Evolutionary conservation across 163 green algal genomes (phyloP), one percentile per base, ranked within the genome.

Genomic region (Prototheca stagnorum): DNA sequence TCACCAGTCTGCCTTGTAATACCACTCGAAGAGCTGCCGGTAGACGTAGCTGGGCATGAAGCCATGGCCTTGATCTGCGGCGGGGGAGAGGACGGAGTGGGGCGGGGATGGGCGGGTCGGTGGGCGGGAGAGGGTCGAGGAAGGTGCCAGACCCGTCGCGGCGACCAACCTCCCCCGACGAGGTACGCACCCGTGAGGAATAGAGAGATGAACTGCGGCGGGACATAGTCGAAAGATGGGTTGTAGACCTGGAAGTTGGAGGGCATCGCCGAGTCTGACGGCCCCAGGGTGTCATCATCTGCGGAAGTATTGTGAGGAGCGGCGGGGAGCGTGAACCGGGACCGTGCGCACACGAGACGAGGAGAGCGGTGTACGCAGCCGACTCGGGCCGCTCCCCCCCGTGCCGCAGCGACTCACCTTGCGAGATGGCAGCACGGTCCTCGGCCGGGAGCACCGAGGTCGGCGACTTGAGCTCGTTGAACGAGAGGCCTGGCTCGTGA

Each of bases 21-120:
- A 94, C 59, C 85, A 94, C 64, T 95, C 86, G 23, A 71, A 67
- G 12, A 96, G 63, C 37, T 94, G 71, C 5, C 86, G 69, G 64
- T 97, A 96, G 17, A 97, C 81, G 59, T 97, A 96, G 0, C 71
- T 86, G 4, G 87, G 87, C 31, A 80, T 94, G 67, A 91, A 84
- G n/a, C 87, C 82, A 3, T 84, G 80, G 8, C 77, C 92, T 56
- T 95, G 61, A 45, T 70, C 61, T 62, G 54, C 24, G 39, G 25
- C 22, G 11, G 16, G 26, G n/a, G n/a, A n/a, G n/a, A n/a, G n/a
- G n/a, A n/a, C n/a, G n/a, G n/a, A n/a, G n/a, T n/a, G n/a, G n/a
- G n/a, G n/a, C n/a, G n/a, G n/a, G n/a, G n/a, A n/a, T n/a, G n/a
- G n/a, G n/a, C n/a, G n/a, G n/a, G n/a, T n/a, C n/a, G n/a, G n/a